A percentile compares a stretch with the other conserved stretches of the same genome.
These are phyloP conservation scores for Rhodotorula graminis DNA, from an alignment of 768 basidiomycete genomes.

Conservation along the genomic window DNA sequence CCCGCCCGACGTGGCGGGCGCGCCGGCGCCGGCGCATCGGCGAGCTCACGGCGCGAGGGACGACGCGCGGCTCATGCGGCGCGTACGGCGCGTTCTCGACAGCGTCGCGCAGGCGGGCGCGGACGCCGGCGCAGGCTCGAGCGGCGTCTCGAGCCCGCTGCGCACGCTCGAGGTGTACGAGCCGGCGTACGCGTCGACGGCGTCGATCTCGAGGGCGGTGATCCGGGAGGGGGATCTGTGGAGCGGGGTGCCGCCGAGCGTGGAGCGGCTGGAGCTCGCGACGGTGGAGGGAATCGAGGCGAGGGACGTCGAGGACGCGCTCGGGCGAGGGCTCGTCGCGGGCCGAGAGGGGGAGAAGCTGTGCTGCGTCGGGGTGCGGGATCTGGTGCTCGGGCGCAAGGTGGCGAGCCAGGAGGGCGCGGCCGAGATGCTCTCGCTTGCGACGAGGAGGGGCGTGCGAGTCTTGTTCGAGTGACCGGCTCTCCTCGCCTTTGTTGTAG, in stretches of 20 bases:
- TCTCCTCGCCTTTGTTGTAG: background rate
- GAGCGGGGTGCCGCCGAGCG: background rate
- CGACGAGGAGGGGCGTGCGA: background rate
- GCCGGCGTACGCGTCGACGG: slow-evolving; percentile 9
- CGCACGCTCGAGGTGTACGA: slow-evolving; percentile 16
- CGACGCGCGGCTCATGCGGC: slow-evolving; percentile 3
- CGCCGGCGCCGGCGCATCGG: background rate
- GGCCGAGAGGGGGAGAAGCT: background rate
- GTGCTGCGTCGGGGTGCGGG: background rate
- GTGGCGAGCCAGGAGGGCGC: background rate
- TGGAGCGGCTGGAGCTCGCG: slow-evolving; percentile 8
- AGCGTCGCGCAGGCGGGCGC: background rate
- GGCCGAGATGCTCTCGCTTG: background rate
- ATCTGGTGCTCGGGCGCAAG: background rate
- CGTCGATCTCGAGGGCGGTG: background rate
- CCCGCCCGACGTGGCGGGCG: background rate
- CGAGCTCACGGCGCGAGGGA: background rate
- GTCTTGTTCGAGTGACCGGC: too few species aligned
- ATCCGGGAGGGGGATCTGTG: slow-evolving; percentile 2
- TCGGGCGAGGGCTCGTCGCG: background rate
- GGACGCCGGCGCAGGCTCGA: too few species aligned
- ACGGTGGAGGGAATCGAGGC: background rate
- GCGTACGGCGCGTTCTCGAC: background rate
- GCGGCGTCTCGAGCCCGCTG: background rate
- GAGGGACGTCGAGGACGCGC: background rate